Conservation (phyloP, 306 rosid genomes). For the Citrullus amarus region DNA sequence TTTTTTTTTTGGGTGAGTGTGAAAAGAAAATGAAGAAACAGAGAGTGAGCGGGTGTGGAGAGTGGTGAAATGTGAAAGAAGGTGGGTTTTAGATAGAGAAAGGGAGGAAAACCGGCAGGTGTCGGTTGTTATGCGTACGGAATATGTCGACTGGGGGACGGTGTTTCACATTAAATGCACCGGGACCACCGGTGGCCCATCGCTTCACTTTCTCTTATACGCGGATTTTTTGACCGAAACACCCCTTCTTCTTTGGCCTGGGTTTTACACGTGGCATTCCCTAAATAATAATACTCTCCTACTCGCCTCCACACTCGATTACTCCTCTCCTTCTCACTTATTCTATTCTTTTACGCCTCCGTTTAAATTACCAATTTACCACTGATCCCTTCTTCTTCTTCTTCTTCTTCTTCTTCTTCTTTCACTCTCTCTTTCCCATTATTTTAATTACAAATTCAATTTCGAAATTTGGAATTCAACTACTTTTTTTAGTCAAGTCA, state of each 20-base stretch:
- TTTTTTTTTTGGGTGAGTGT: neutral
- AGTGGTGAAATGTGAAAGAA: neutral
- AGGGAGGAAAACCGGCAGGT: neutral
- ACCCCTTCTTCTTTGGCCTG: neutral
- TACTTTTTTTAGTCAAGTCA: no score
- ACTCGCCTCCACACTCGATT: neutral
- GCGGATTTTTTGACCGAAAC: slow-evolving; percentile 1
- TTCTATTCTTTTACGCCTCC: neutral
- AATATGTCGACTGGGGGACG: neutral
- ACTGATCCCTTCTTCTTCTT: neutral
- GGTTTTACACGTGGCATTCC: neutral
- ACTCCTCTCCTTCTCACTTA: neutral
- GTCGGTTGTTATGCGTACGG: slow-evolving; percentile 3
- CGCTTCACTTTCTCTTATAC: neutral
- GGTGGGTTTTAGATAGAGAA: neutral
- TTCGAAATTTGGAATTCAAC: no score
- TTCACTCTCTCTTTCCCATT: no score
- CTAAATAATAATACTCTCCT: neutral
- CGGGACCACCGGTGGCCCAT: neutral
- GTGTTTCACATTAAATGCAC: neutral
- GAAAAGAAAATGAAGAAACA: neutral
- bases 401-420: no score
- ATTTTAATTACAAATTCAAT: no score
- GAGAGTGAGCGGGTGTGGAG: neutral
- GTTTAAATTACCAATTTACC: neutral